Evolutionary conservation across 2,329 filamentous ascomycete genomes (phyloP).

Genomic region (Incumbomyces lentus): DNA sequence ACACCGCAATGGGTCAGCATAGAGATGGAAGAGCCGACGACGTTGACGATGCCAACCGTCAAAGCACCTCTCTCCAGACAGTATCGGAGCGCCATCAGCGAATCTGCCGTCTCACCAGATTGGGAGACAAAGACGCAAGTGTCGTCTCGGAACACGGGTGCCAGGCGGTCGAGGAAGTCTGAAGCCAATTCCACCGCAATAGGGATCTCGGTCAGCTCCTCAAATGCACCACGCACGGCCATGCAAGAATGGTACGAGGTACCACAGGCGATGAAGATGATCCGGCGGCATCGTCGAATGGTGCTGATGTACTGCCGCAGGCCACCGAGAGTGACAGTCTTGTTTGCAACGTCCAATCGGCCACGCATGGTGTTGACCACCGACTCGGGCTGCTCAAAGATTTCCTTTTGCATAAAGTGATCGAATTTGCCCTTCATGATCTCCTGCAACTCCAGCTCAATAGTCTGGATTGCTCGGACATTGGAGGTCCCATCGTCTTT

Average conservation of each 20-base stretch:
- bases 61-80: conserved; percentile 94
- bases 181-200: conserved; percentile 95
- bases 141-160: conserved; percentile 97
- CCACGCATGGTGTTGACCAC: conserved; percentile 99
- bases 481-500: conserved; percentile 96
- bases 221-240: conserved; percentile 95
- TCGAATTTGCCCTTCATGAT: conserved; percentile 99
- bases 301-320: conserved; percentile 93
- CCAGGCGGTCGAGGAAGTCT: conserved; percentile 93
- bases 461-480: conserved; percentile 93
- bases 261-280: conserved; percentile 98
- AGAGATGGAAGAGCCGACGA: conserved; percentile 96
- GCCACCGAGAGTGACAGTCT: conserved; percentile 89
- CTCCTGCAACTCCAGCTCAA: conserved; percentile 97
- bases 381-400: conserved; percentile 98
- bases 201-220: conserved; percentile 95
- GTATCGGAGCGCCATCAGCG: conserved; percentile 91
- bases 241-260: conserved; percentile 99
- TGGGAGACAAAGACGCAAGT: conserved; percentile 98
- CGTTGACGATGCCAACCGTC: conserved; percentile 97
- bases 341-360: conserved; percentile 86
- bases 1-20: conserved; percentile 99
- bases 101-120: conserved; percentile 97
- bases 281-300: conserved; percentile 89
- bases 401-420: conserved; percentile 99